Evolutionary conservation across 1,284 basidiomycete genomes (phyloP).

Genomic region (Ustilago cynodontis): DNA sequence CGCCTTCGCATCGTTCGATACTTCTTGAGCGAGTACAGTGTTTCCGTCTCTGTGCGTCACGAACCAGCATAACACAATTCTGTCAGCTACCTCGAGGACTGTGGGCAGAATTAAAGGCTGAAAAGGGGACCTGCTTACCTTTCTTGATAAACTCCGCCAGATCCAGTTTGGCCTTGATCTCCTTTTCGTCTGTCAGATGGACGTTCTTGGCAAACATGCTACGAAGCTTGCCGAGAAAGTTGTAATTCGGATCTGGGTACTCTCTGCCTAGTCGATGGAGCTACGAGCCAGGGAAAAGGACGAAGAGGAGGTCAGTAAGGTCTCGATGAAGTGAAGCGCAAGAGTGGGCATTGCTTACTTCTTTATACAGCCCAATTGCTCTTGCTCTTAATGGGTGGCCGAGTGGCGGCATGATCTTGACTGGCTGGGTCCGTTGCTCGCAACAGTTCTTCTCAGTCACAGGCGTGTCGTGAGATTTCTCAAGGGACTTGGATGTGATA

Average conservation of each 20-base stretch:
- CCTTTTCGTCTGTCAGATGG: conserved; percentile 62
- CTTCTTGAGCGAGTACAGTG: conserved; percentile 67
- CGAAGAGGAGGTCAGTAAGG: background rate
- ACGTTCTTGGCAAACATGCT: conserved; percentile 61
- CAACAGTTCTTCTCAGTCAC: too few species aligned
- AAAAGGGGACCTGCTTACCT: conserved; percentile 39
- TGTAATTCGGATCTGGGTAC: conserved; percentile 68
- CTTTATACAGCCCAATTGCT: conserved; percentile 67
- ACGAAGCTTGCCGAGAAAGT: conserved; percentile 66
- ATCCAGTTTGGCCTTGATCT: conserved; percentile 61
- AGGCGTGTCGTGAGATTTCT: too few species aligned
- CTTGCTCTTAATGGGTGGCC: conserved; percentile 64
- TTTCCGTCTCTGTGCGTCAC: conserved; percentile 58
- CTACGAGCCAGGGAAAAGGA: conserved; percentile 7
- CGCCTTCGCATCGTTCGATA: conserved; percentile 64
- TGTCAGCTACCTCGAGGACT: background rate
- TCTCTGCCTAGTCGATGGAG: conserved; percentile 68
- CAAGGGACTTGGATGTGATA: too few species aligned
- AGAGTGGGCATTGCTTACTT: conserved; percentile 32
- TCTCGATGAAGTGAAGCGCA: background rate
- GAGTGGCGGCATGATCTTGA: conserved; percentile 57
- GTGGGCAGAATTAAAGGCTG: too few species aligned
- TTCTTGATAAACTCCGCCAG: conserved; percentile 65
- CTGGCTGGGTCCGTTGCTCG: too few species aligned
- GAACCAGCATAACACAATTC: background rate